Conservation (phyloP, 108 stramenopile genomes). For the Seminavis robusta region DNA sequence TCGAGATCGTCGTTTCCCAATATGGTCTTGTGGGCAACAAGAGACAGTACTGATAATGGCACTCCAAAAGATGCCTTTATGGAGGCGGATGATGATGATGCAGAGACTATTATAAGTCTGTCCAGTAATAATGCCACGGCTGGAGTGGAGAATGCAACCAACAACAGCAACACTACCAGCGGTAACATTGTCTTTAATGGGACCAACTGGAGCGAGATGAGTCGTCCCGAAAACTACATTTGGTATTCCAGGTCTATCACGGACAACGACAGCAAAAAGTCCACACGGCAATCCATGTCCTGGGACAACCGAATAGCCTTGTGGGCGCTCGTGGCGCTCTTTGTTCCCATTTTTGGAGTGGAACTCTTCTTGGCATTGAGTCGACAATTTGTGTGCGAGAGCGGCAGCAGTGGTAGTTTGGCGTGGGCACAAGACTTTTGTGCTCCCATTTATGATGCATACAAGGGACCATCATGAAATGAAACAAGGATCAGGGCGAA, state of each 20-base stretch:
- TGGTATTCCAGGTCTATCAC: constrained; percentile 47
- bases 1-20: constrained; percentile 5
- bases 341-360: constrained; percentile 66
- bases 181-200: constrained; percentile 24
- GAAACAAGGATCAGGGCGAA: no score
- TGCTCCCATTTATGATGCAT: no score
- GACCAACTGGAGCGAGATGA: constrained; percentile 56
- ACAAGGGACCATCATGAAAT: no score
- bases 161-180: no score
- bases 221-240: constrained; percentile 62
- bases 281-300: constrained; percentile 5
- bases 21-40: no score
- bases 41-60: no score
- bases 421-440: constrained; percentile 6
- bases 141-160: no score
- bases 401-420: constrained; percentile 2
- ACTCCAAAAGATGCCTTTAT: neutral
- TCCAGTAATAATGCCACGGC: no score
- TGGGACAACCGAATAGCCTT: no score
- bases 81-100: neutral
- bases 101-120: no score
- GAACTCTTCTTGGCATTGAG: constrained; percentile 73
- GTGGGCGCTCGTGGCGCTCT: constrained; percentile 42
- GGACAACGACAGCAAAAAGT: constrained; percentile 13
- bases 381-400: constrained; percentile 56